Percentiles rank a stretch among this genome's conserved stretches.
These are phyloP conservation scores for Claviceps sp. DNA, from an alignment of 2,329 filamentous ascomycete genomes.

Conservation along the genomic window DNA sequence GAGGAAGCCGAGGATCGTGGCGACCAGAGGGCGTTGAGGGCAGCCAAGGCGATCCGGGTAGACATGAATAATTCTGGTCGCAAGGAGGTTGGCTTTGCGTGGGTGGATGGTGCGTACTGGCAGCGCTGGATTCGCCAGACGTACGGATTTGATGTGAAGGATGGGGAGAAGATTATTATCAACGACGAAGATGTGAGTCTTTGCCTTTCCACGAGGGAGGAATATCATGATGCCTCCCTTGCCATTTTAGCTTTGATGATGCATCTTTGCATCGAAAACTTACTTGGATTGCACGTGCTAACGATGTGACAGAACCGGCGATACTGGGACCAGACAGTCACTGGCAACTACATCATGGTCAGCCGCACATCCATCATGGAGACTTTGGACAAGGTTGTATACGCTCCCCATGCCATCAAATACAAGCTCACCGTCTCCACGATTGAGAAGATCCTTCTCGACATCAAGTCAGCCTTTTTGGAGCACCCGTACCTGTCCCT, in stretches of 20 bases:
- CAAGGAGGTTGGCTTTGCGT: conserved; percentile 87
- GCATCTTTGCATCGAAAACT: no score
- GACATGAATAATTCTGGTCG: conserved; percentile 78
- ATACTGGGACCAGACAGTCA: conserved; percentile 89
- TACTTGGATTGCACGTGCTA: not conserved
- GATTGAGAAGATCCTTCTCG: conserved; percentile 58
- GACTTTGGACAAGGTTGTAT: conserved; percentile 60
- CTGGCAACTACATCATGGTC: conserved; percentile 78
- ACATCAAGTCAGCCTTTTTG: conserved; percentile 43
- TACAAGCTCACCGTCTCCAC: conserved; percentile 65
- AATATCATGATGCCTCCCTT: not conserved
- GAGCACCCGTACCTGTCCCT: conserved; percentile 47
- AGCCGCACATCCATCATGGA: conserved; percentile 85
- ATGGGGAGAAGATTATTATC: conserved; percentile 87
- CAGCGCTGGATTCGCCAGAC: conserved; percentile 93
- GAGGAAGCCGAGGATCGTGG: conserved; percentile 91
- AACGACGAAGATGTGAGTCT: conserved; percentile 87
- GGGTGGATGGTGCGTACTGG: conserved; percentile 96
- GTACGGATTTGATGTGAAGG: conserved; percentile 77
- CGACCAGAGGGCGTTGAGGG: conserved; percentile 72
- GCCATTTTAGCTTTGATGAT: not conserved
- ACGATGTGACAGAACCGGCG: conserved; percentile 54
- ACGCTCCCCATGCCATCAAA: conserved; percentile 55
- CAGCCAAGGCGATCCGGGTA: conserved; percentile 83
- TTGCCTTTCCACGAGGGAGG: not conserved